phyloP scores from a whole-genome alignment of 495 filamentous ascomycete species.

The Penicillium silybi region DNA sequence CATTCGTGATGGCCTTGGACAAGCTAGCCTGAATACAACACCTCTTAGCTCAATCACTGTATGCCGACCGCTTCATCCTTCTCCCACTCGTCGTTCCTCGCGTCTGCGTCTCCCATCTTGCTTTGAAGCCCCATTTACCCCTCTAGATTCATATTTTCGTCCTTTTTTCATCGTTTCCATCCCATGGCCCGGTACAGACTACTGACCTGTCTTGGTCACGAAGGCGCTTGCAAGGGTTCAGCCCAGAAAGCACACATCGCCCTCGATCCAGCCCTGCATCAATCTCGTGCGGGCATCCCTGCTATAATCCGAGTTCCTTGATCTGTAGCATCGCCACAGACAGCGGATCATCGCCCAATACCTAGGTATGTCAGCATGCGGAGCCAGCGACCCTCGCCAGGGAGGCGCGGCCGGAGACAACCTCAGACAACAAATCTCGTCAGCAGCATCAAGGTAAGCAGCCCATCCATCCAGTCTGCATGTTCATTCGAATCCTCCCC shows the following conservation, averaged over 20 bases:
- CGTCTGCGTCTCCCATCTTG: background rate
- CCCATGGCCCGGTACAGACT: background rate
- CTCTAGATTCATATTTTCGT: background rate
- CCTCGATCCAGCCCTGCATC: background rate
- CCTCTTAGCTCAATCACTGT: background rate
- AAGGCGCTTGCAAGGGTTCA: background rate
- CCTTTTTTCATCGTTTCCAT: background rate
- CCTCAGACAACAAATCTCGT: background rate
- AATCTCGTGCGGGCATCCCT: background rate
- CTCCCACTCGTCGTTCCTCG: background rate
- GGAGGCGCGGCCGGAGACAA: background rate
- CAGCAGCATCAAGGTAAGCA: background rate
- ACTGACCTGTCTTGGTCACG: background rate
- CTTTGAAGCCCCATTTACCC: background rate
- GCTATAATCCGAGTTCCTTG: background rate
- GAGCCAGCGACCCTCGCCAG: background rate
- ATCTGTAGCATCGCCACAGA: background rate
- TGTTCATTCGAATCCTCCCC: background rate
- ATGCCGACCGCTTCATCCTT: slow-evolving; percentile 12
- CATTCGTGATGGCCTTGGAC: background rate
- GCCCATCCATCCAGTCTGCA: no score
- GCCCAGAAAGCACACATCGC: background rate
- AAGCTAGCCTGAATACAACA: background rate
- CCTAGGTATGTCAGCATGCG: background rate
- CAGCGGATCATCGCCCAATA: background rate